A percentile compares a stretch with the other conserved stretches of the same genome.
Evolutionary conservation across 2,329 filamentous ascomycete genomes (phyloP).

Genomic region (Golovinomyces cichoracearum): DNA sequence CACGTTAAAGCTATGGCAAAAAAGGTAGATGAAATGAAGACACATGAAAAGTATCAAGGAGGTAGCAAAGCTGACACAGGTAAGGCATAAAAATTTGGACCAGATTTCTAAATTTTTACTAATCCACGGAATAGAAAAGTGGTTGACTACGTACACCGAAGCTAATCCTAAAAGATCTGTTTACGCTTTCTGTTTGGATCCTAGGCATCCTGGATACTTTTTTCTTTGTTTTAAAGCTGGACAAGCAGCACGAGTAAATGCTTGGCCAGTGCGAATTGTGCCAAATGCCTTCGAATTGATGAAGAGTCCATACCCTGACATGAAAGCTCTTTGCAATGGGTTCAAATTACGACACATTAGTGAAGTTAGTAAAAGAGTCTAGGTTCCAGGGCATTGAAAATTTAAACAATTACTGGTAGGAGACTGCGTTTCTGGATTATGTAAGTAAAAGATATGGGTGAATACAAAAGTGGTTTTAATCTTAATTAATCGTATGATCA

Average conservation of each 20-base stretch:
- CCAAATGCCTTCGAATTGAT: conserved; percentile 83
- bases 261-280: conserved; percentile 70
- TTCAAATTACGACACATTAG: conserved; percentile 36
- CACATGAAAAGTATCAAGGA: conserved; percentile 78
- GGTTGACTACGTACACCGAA: conserved; percentile 85
- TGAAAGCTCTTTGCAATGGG: conserved; percentile 84
- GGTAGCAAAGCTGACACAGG: conserved; percentile 58
- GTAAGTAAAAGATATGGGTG: too few relatives aligned
- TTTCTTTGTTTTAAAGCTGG: conserved; percentile 90
- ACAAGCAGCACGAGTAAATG: conserved; percentile 41
- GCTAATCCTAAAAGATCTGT: conserved; percentile 83
- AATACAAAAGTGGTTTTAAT: too few relatives aligned
- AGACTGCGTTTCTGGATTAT: too few relatives aligned
- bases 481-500: too few relatives aligned
- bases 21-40: conserved; percentile 91
- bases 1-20: conserved; percentile 94
- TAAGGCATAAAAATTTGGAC: conserved; percentile 26
- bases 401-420: too few relatives aligned
- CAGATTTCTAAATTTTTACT: background rate
- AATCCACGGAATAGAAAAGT: conserved; percentile 39
- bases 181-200: conserved; percentile 88
- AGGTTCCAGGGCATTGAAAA: too few relatives aligned
- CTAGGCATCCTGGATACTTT: conserved; percentile 82
- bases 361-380: conserved; percentile 10
- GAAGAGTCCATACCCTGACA: conserved; percentile 74